Evolutionary conservation across 1,284 basidiomycete species (phyloP).

Genomic region (Moniliella sp.): DNA sequence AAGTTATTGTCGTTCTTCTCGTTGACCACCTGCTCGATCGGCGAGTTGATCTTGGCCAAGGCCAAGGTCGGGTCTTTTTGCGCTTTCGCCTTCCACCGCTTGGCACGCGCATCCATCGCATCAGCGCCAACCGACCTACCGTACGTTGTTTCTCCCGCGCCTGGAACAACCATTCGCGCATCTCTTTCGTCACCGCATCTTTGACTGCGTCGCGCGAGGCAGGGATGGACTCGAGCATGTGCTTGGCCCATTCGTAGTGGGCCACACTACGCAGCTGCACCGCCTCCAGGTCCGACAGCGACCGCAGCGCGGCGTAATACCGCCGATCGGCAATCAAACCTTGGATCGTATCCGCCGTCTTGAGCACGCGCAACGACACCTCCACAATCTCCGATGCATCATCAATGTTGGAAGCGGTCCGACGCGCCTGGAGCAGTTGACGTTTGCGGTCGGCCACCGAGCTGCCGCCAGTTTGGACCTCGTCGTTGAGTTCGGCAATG

Average conservation of each 20-base stretch:
- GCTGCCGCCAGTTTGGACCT: constrained; percentile 36
- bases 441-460: constrained; percentile 18
- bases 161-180: constrained; percentile 91
- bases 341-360: constrained; percentile 78
- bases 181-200: constrained; percentile 72
- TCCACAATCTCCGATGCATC: constrained; percentile 87
- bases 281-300: constrained; percentile 46
- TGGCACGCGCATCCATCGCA: constrained; percentile 61
- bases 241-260: constrained; percentile 74
- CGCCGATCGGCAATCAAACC: constrained; percentile 70
- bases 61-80: constrained; percentile 35
- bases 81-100: constrained; percentile 49
- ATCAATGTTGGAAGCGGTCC: constrained; percentile 75
- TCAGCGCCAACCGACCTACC: constrained; percentile 69
- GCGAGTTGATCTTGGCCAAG: constrained; percentile 67
- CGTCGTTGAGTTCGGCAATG: constrained; percentile 42
- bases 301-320: constrained; percentile 71
- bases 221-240: constrained; percentile 72
- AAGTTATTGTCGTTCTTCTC: constrained; percentile 85
- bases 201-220: constrained; percentile 71
- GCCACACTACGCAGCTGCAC: constrained; percentile 63
- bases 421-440: constrained; percentile 53
- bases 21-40: constrained; percentile 75
- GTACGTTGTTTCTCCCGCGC: constrained; percentile 69
- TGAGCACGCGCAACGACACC: constrained; percentile 69